Percentiles rank a stretch among this genome's conserved stretches.
phyloP scores from a whole-genome alignment of 2,329 filamentous ascomycete genomes.

The Colletotrichum filicis region DNA sequence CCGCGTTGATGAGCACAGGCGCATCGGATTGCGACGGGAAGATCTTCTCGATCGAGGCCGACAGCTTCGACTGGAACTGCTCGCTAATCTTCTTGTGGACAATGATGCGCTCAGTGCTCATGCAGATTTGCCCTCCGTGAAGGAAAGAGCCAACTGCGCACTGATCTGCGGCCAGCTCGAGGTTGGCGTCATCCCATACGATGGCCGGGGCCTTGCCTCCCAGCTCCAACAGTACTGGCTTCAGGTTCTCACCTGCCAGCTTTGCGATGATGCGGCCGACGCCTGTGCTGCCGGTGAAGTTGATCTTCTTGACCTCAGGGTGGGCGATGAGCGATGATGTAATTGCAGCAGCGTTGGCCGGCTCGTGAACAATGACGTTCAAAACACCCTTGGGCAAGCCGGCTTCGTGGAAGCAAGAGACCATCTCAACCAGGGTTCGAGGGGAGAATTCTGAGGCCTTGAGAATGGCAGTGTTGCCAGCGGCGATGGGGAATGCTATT shows the following conservation, averaged over 20 bases:
- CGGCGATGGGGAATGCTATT: constrained; percentile 75
- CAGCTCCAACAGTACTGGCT: constrained; percentile 83
- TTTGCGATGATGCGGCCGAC: constrained; percentile 80
- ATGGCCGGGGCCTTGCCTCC: constrained; percentile 86
- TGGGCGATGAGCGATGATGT: constrained; percentile 76
- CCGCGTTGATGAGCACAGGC: constrained; percentile 76
- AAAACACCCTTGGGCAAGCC: constrained; percentile 81
- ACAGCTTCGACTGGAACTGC: constrained; percentile 59
- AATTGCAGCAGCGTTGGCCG: constrained; percentile 73
- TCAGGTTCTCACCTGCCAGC: constrained; percentile 77
- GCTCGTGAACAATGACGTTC: constrained; percentile 76
- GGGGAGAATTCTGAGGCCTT: constrained; percentile 79
- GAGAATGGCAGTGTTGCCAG: constrained; percentile 80
- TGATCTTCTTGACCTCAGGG: constrained; percentile 79
- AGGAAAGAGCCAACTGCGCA: constrained; percentile 78
- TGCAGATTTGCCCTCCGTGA: constrained; percentile 84
- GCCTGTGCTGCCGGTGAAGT: constrained; percentile 83
- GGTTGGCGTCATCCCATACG: constrained; percentile 82
- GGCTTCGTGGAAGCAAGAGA: constrained; percentile 74
- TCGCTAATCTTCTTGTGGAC: constrained; percentile 60
- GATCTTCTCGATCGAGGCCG: constrained; percentile 51
- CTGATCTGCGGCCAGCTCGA: constrained; percentile 75
- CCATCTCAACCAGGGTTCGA: constrained; percentile 71
- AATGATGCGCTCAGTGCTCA: constrained; percentile 82
- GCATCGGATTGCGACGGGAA: constrained; percentile 69